phyloP scores from a whole-genome alignment of 2,329 filamentous ascomycete genomes.

The Apiospora sp. region DNA sequence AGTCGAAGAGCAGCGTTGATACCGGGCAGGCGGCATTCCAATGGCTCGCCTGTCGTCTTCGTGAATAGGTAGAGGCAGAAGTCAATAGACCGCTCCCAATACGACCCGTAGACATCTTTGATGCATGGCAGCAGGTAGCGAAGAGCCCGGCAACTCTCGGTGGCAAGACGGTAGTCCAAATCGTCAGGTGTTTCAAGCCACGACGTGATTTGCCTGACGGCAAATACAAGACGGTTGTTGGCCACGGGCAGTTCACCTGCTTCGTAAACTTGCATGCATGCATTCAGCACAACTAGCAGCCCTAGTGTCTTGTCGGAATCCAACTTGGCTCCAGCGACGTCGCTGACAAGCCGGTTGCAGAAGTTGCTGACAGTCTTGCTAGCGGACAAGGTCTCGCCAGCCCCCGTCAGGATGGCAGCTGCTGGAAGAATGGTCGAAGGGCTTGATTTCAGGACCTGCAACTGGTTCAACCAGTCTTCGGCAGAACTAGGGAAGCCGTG shows the following conservation, averaged over 20 bases:
- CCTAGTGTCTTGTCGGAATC: conserved; percentile 54
- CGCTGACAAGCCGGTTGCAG: conserved; percentile 67
- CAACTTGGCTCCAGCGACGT: conserved; percentile 59
- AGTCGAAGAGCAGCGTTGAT: conserved; percentile 79
- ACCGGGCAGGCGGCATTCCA: conserved; percentile 64
- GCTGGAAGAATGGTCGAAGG: conserved; percentile 57
- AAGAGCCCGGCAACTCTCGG: conserved; percentile 64
- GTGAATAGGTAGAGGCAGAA: conserved; percentile 67
- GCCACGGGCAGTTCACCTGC: conserved; percentile 62
- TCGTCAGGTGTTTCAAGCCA: conserved; percentile 67
- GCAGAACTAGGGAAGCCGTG: conserved; percentile 54
- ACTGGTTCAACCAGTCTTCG: conserved; percentile 56
- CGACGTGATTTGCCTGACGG: conserved; percentile 78
- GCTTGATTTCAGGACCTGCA: conserved; percentile 56
- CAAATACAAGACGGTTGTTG: conserved; percentile 79
- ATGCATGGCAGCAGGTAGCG: conserved; percentile 74
- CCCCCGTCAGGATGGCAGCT: conserved; percentile 58
- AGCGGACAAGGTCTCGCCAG: conserved; percentile 57
- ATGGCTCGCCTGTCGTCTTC: conserved; percentile 49
- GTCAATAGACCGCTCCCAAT: conserved; percentile 76
- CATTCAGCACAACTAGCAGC: conserved; percentile 62
- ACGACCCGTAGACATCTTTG: conserved; percentile 83
- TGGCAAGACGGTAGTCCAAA: conserved; percentile 52
- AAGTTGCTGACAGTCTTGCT: conserved; percentile 61
- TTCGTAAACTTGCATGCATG: conserved; percentile 60